A percentile compares a stretch with the other conserved stretches of the same genome.
phyloP scores from a whole-genome alignment of 2,329 filamentous ascomycete species.

The Cordyceps farinosa region DNA sequence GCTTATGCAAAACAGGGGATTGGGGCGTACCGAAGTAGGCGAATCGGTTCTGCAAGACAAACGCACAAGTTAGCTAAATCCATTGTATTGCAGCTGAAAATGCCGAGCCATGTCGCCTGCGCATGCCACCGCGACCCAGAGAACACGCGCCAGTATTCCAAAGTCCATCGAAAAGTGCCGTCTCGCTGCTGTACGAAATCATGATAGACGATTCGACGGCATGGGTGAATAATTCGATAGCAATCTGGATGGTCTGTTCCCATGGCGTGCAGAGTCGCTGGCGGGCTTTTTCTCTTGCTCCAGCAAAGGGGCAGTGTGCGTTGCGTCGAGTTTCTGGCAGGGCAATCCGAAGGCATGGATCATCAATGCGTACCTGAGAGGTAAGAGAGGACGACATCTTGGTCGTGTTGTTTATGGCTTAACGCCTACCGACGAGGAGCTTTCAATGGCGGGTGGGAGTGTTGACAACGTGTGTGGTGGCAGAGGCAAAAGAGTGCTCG shows the following conservation, averaged over 20 bases:
- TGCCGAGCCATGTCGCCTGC: not conserved
- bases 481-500: slow-evolving; percentile 29
- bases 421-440: slow-evolving; percentile 45
- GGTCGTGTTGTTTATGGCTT: slow-evolving; percentile 46
- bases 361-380: slow-evolving; percentile 50
- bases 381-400: slow-evolving; percentile 55
- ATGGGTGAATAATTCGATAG: not conserved
- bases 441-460: slow-evolving; percentile 33
- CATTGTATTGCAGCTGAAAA: not conserved
- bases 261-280: not conserved
- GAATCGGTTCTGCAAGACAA: slow-evolving; percentile 74
- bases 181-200: not conserved
- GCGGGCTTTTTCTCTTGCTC: slow-evolving; percentile 5
- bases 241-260: not conserved
- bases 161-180: not conserved
- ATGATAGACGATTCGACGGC: not conserved
- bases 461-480: slow-evolving; percentile 30
- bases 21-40: slow-evolving; percentile 85
- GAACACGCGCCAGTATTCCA: not conserved
- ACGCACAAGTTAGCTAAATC: slow-evolving; percentile 20
- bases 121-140: not conserved
- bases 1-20: slow-evolving; percentile 20
- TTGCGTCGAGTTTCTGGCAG: not conserved
- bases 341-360: not conserved
- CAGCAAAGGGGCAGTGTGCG: slow-evolving; percentile 1